Evolutionary conservation across 805 yeast genomes (phyloP), one percentile per base, ranked within the genome.

Genomic region (Cyberlindnera lachancei): DNA sequence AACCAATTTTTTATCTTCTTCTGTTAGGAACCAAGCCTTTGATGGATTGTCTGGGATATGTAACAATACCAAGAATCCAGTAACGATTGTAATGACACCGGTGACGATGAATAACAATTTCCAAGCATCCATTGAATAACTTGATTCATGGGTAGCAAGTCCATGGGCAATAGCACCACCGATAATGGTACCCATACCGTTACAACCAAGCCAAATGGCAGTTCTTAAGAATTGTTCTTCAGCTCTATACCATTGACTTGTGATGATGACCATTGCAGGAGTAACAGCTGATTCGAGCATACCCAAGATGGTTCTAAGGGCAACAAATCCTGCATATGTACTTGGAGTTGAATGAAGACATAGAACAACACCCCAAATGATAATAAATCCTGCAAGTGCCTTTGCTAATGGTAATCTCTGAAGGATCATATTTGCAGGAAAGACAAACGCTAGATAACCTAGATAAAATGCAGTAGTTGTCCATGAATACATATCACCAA

Each of bases 301-400:
- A 11, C 81, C 81, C 18, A 73, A 49, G 24, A 72, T 42, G 5
- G 64, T 63, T 46, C 82, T 59, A n/a, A 66, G 51, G 7, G 66
- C 60, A 18, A 71, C 42, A 31, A 72, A 61, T 0, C 74, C 68
- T 12, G 31, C 40, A 19, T 33, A 24, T 25, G 30, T 36, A 24
- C 61, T 48, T 1, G 66, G 67, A 2, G 66, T 70, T 2, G 80
- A 66, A 39, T 70, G 73, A n/a, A 73, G 56, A 23, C 70, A 60
- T 22, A 75, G 53, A n/a, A 75, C 51, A 19, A 51, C 45, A 15
- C 86, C 86, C 87, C 88, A 80, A 0, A 70, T 26, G n/a, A 75
- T 46, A 24, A 79, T 66, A 37, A 68, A 66, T 2, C 53, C 38
- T 8, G 72, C 58, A 4, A 69, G 60, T 4, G 73, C 55, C 41